phyloP scores from a whole-genome alignment of 1,284 basidiomycete species.

The Salmacisia buchloeana region DNA sequence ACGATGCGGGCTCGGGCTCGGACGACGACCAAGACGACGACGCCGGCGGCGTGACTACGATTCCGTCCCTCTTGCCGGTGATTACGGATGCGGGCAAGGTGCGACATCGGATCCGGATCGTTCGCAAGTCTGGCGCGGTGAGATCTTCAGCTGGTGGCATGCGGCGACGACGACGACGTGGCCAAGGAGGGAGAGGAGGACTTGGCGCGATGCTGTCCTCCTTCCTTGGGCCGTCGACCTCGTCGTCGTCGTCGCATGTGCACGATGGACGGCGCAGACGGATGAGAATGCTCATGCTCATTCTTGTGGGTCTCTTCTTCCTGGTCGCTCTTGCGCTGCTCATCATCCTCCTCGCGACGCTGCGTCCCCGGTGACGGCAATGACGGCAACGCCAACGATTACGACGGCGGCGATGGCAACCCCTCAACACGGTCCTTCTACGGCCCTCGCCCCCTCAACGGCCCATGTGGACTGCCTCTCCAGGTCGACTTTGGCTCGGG shows the following conservation, averaged over 20 bases:
- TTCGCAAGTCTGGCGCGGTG: conserved; percentile 1
- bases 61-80: neutral
- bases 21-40: no score
- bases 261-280: no score
- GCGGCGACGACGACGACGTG: no score
- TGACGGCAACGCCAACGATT: no score
- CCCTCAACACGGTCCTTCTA: no score
- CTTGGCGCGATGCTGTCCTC: no score
- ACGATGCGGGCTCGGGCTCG: neutral
- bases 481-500: conserved; percentile 1
- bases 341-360: neutral
- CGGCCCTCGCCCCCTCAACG: neutral
- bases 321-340: neutral
- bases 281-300: neutral
- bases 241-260: no score
- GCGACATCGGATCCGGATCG: conserved; percentile 1
- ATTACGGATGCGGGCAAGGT: conserved; percentile 3
- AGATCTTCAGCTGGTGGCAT: neutral
- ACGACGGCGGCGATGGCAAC: no score
- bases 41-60: no score
- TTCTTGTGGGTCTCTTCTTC: neutral
- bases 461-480: neutral
- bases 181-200: no score
- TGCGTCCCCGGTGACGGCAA: neutral
- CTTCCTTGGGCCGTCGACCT: no score